These are phyloP conservation scores for Dendrocalamus latiflorus DNA, from an alignment of 202 grass and related monocot genomes.

Conservation along the genomic window DNA sequence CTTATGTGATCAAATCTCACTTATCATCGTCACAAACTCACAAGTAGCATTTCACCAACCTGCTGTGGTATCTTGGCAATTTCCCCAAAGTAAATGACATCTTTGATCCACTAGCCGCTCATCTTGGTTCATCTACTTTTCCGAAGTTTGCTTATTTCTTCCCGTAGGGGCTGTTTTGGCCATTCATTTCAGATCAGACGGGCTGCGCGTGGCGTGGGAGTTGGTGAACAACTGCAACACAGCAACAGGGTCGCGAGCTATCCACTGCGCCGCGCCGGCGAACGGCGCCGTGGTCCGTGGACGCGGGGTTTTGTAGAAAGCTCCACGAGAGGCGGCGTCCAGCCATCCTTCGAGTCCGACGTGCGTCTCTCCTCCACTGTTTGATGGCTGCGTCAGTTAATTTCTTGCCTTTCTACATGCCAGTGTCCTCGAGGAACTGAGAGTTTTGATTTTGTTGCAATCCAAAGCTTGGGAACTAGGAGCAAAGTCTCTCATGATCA, in stretches of 20 bases:
- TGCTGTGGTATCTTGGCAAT: not conserved
- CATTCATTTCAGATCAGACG: not conserved
- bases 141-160: not conserved
- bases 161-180: not conserved
- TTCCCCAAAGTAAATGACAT: not conserved
- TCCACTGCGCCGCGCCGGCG: not conserved
- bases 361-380: too few relatives aligned
- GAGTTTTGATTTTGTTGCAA: not conserved
- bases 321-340: too few relatives aligned
- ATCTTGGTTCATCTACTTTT: not conserved
- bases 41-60: not conserved
- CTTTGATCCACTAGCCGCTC: not conserved
- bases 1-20: too few relatives aligned
- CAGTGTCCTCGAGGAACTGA: not conserved
- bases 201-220: not conserved
- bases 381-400: too few relatives aligned
- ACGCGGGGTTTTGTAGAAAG: too few relatives aligned
- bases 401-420: too few relatives aligned
- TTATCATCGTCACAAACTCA: too few relatives aligned
- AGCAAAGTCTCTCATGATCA: not conserved
- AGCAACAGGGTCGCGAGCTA: not conserved
- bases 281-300: too few relatives aligned
- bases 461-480: not conserved
- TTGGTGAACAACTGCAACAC: not conserved
- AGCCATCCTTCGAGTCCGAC: too few relatives aligned